Evolutionary conservation across 108 stramenopile genomes (phyloP), one percentile per base, ranked within the genome.

Genomic region (Cyclostephanos tholiformis): DNA sequence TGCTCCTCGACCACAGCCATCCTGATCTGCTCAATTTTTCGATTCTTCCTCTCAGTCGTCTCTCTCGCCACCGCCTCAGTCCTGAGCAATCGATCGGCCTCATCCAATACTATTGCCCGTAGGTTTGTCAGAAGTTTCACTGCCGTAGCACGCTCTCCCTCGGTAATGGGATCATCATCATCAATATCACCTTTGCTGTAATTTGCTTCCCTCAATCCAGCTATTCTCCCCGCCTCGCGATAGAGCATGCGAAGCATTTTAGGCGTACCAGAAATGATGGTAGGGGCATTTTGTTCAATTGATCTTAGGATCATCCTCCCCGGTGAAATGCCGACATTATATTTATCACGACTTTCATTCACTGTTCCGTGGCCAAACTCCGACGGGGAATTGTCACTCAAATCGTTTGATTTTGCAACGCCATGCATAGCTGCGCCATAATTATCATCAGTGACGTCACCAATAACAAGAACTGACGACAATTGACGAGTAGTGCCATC

Each of bases 1-100:
- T 8, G 71, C 59, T 53, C 55, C 19, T 63, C 67, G 29, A 65
- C 51, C 5, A 30, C 65, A 38, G 30, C 70, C 32, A 53, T 71
- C 29, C n/a, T 57, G 46, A n/a, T 55, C 38, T 82, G 66, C 4
- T 51, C 72, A 20, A 67, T 39, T 51, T 82, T 78, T 55, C 76
- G 71, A 62, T 68, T 30, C 62, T 75, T 76, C 26, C 77, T 55
- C 46, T 75, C 82, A 8, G 64, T 61, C 10, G 61, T 39, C 43
- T 77, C 70, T 27, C 88, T 75, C 43, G 87, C 79, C 22, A 75
- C 68, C 3, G 75, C 79, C 76, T 88, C 86, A 2, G 90, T 91
- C 29, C 85, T 83, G 7, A 91, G 63, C 41, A 91, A 63, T 38
- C 88, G 85, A 79, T 91, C 91, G n/a, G 87, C 85, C 71, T 91